A percentile compares a stretch with the other conserved stretches of the same genome.
These are phyloP conservation scores for Myxozyma vanderwaltii DNA, from an alignment of 805 yeast species.

Conservation along the genomic window DNA sequence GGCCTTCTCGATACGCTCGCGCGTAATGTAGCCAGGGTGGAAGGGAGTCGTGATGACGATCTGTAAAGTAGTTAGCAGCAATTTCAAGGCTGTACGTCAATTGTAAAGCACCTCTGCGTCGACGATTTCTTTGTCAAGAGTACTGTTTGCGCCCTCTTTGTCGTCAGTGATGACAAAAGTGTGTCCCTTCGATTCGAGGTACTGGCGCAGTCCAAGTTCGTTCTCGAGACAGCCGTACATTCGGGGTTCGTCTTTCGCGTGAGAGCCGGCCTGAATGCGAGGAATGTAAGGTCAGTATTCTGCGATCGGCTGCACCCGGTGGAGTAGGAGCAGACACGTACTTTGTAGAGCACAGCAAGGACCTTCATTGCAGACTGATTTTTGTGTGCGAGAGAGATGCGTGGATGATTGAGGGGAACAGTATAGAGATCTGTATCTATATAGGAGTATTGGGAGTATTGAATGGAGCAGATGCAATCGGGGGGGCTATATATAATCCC, in stretches of 20 bases:
- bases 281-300: background rate
- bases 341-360: slow-evolving; percentile 45
- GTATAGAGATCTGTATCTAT: background rate
- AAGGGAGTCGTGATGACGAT: slow-evolving; percentile 79
- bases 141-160: slow-evolving; percentile 64
- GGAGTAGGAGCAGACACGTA: background rate
- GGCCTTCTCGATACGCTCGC: slow-evolving; percentile 67
- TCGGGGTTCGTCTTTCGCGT: slow-evolving; percentile 61
- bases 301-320: no score
- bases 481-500: no score
- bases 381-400: background rate
- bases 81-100: no score
- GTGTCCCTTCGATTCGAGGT: slow-evolving; percentile 68
- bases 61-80: background rate
- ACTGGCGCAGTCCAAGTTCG: slow-evolving; percentile 68
- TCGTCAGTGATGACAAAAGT: slow-evolving; percentile 64
- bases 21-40: slow-evolving; percentile 75
- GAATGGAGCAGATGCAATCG: no score
- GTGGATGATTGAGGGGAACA: background rate
- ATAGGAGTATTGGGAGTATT: no score
- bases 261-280: slow-evolving; percentile 40
- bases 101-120: slow-evolving; percentile 61
- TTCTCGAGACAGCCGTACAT: slow-evolving; percentile 73
- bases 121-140: slow-evolving; percentile 63
- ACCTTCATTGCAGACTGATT: slow-evolving; percentile 24